Evolutionary conservation across 768 basidiomycete species (phyloP).

Genomic region (Kwoniella pini): DNA sequence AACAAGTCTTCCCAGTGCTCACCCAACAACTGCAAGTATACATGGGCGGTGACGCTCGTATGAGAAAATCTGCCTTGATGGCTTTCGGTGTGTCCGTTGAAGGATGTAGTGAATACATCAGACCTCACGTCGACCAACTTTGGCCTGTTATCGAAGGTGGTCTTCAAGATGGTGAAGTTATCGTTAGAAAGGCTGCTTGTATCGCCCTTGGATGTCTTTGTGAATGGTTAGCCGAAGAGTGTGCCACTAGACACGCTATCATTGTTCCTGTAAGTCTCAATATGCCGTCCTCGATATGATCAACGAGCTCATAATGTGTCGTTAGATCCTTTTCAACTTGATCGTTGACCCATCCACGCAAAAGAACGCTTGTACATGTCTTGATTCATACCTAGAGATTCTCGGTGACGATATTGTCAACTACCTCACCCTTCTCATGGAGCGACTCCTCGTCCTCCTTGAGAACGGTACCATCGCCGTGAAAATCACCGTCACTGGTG

Average conservation of each 20-base stretch:
- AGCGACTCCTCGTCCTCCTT: slow-evolving; percentile 80
- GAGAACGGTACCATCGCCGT: slow-evolving; percentile 81
- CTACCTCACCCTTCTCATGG: slow-evolving; percentile 93
- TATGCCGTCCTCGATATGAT: background rate
- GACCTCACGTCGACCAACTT: slow-evolving; percentile 81
- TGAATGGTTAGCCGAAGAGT: slow-evolving; percentile 96
- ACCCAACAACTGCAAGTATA: slow-evolving; percentile 79
- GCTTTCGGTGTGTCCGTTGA: slow-evolving; percentile 94
- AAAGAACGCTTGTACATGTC: slow-evolving; percentile 89
- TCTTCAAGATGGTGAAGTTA: slow-evolving; percentile 76
- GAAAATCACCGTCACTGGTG: slow-evolving; percentile 93
- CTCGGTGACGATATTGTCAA: slow-evolving; percentile 82
- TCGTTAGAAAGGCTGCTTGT: slow-evolving; percentile 93
- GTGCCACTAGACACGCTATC: slow-evolving; percentile 71
- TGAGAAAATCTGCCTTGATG: slow-evolving; percentile 89
- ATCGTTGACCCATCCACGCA: slow-evolving; percentile 85
- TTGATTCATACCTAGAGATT: slow-evolving; percentile 94
- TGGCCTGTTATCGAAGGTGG: slow-evolving; percentile 94
- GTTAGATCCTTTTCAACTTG: slow-evolving; percentile 82
- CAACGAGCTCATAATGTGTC: background rate
- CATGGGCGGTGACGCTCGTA: slow-evolving; percentile 75
- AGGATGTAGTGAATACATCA: slow-evolving; percentile 97
- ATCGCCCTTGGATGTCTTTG: slow-evolving; percentile 92
- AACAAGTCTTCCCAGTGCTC: slow-evolving; percentile 92
- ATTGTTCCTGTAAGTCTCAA: slow-evolving; percentile 75